phyloP scores from a whole-genome alignment of 2,329 filamentous ascomycete genomes.

The Monosporascus sp. region DNA sequence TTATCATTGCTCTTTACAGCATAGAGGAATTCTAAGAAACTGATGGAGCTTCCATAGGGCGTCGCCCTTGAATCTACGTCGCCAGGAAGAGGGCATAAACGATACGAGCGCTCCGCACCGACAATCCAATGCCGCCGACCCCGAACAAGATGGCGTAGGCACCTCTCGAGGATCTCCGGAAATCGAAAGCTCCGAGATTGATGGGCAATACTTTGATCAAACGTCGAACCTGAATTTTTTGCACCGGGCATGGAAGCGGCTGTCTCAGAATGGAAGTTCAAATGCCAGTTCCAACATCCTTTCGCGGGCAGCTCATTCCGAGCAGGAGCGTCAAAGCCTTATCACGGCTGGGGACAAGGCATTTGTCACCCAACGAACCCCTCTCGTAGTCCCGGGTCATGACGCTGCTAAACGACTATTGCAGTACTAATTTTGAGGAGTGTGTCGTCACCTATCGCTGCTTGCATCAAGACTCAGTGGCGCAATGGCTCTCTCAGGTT shows the following conservation, averaged over 20 bases:
- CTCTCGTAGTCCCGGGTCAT: conserved; percentile 14
- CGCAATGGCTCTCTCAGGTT: conserved; percentile 37
- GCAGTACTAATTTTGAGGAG: conserved; percentile 3
- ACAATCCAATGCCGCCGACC: conserved; percentile 10
- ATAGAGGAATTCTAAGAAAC: too few species aligned
- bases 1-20: too few species aligned
- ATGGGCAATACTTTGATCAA: conserved; percentile 51
- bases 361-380: not conserved
- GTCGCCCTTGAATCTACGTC: conserved; percentile 1
- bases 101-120: not conserved
- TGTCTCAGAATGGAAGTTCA: conserved; percentile 34
- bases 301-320: too few species aligned
- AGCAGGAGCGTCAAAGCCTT: conserved; percentile 12
- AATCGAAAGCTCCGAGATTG: conserved; percentile 31
- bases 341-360: conserved; percentile 22
- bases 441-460: conserved; percentile 6
- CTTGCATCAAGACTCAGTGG: not conserved
- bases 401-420: not conserved
- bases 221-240: conserved; percentile 52
- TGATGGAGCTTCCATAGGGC: too few species aligned
- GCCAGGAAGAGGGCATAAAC: conserved; percentile 1
- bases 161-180: conserved; percentile 17
- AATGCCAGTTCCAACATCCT: conserved; percentile 14
- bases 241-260: conserved; percentile 46
- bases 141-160: too few species aligned